phyloP scores from a whole-genome alignment of 1,139 yeast species.

The Geotrichum phurueaensis region DNA sequence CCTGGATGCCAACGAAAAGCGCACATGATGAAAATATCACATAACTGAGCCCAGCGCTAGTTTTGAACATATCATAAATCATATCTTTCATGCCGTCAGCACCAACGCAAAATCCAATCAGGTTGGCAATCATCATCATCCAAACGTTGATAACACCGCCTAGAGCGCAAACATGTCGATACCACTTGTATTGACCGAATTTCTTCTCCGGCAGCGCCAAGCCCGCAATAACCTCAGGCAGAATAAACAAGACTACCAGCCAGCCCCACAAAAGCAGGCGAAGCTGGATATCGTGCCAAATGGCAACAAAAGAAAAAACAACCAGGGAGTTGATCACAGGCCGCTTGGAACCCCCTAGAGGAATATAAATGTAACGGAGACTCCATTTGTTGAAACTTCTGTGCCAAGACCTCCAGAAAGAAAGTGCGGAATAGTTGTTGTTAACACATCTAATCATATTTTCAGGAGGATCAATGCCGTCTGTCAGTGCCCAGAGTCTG shows the following conservation, averaged over 20 bases:
- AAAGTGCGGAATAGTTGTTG: constrained; percentile 84
- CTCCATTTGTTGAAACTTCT: constrained; percentile 90
- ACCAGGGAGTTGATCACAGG: constrained; percentile 65
- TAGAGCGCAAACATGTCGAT: constrained; percentile 69
- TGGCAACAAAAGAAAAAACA: constrained; percentile 94
- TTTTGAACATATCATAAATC: constrained; percentile 63
- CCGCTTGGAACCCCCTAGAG: constrained; percentile 76
- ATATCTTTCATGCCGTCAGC: constrained; percentile 71
- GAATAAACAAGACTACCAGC: constrained; percentile 75
- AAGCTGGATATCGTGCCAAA: constrained; percentile 96
- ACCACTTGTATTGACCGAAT: constrained; percentile 44
- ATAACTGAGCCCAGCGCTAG: constrained; percentile 63
- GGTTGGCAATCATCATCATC: constrained; percentile 97
- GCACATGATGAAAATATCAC: constrained; percentile 54
- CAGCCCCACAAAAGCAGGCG: constrained; percentile 91
- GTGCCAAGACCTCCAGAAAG: constrained; percentile 99
- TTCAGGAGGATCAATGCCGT: constrained; percentile 94
- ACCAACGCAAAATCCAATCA: constrained; percentile 92
- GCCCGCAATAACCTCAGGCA: constrained; percentile 82
- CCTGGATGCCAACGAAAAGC: constrained; percentile 78
- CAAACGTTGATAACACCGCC: constrained; percentile 90
- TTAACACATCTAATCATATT: constrained; percentile 96
- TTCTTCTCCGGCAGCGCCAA: constrained; percentile 33
- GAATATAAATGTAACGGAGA: constrained; percentile 70
- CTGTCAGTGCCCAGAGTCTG: constrained; percentile 84